Evolutionary conservation across 176 grass and related monocot species (phyloP), one percentile per base, ranked within the genome.

Genomic region (Oryza meridionalis): DNA sequence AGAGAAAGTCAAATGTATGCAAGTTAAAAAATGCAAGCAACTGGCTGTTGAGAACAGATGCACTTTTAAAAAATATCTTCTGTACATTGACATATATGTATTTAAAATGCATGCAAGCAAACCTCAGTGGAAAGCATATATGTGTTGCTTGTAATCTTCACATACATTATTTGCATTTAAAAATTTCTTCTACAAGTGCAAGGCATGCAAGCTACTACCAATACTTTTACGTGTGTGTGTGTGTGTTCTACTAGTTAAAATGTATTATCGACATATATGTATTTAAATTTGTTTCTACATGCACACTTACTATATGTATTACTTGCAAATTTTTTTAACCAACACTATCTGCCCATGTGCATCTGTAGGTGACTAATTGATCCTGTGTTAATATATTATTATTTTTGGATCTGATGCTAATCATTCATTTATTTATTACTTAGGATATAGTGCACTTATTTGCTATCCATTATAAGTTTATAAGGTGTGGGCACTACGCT

Each of bases 1-100:
- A 69, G 33, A 19, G 73, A 68, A 84, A 24, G 55, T 84, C 11
- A 65, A 65, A 84, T 64, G 53, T 61, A 65, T 15, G 55, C 15
- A 33, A 73, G 25, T 9, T 65, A 73, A 37, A 10, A 70, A 19
- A 62, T 10, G 58, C 58, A 62, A 62, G n/a, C 58, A 62, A 62
- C 58, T 24, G n/a, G 21, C 9, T 0, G n/a, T 24, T n/a, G 55
- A n/a, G n/a, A 62, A 62, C n/a, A 62, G 2, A 24, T 62, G 7
- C 53, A n/a, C 9, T 55, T 55, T 55, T 61, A n/a, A 62, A 24
- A 58, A 21, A 10, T 9, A 7, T 22, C n/a, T n/a, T 62, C 58
- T 9, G 10, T n/a, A 62, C 7, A 13, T 11, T 7, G n/a, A 11
- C 58, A 62, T 24, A 24, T 24, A 24, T 62, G n/a, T 62, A 24